Conservation (phyloP, 2,329 filamentous ascomycete species). For the Diaporthe velutina region DNA sequence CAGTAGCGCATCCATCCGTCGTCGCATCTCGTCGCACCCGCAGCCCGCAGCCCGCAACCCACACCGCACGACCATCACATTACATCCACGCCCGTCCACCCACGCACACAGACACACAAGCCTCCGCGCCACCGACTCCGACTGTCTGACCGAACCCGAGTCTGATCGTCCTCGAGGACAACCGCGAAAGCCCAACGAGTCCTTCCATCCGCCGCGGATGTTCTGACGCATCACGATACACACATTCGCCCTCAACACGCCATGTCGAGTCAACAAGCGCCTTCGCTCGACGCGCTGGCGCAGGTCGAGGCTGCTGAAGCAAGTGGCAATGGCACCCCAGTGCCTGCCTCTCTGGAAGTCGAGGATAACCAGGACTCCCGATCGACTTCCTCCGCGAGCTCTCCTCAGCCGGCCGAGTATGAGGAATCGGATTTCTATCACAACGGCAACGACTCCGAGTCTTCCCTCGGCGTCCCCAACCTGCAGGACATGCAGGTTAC, state of each 20-base stretch:
- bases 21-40: conserved; percentile 24
- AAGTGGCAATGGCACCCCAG: conserved; percentile 29
- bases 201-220: not conserved
- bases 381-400: conserved; percentile 79
- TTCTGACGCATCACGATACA: conserved; percentile 1
- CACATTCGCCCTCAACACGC: conserved; percentile 25
- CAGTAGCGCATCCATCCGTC: conserved; percentile 1
- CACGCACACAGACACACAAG: not conserved
- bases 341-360: conserved; percentile 42
- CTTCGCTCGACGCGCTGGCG: conserved; percentile 47
- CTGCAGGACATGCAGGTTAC: conserved; percentile 80
- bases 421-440: conserved; percentile 96
- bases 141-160: conserved; percentile 16
- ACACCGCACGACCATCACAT: conserved; percentile 19
- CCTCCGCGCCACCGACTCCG: conserved; percentile 5
- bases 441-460: conserved; percentile 90
- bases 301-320: conserved; percentile 43
- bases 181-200: conserved; percentile 1
- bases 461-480: conserved; percentile 86
- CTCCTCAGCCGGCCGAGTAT: conserved; percentile 81
- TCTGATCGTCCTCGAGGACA: conserved; percentile 24
- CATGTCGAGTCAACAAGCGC: conserved; percentile 45
- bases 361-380: conserved; percentile 66
- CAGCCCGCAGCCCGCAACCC: not conserved
- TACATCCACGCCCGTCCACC: not conserved